These are phyloP conservation scores for Domatiomyces globalis DNA, from an alignment of 2,329 filamentous ascomycete species.

Conservation along the genomic window DNA sequence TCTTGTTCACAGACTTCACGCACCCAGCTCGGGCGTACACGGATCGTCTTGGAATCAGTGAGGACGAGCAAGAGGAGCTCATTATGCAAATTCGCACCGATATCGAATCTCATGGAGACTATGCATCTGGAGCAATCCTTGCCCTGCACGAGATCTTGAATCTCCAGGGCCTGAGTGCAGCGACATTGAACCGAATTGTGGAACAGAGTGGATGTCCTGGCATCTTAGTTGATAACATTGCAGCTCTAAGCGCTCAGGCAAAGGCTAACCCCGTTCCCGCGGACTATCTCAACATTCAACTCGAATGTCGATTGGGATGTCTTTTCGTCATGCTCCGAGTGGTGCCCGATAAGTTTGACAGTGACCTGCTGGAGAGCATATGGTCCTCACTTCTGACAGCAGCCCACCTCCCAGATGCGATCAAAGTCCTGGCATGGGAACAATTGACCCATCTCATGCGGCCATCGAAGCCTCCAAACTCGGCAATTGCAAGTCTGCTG, in stretches of 20 bases:
- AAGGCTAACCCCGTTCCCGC: not conserved
- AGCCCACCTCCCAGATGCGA: constrained; percentile 42
- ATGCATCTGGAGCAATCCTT: constrained; percentile 9
- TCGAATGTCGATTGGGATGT: not conserved
- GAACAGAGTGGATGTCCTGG: not conserved
- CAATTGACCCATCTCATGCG: constrained; percentile 37
- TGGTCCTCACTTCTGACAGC: constrained; percentile 63
- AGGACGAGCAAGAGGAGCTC: constrained; percentile 1
- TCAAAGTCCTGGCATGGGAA: constrained; percentile 56
- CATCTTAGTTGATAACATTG: not conserved
- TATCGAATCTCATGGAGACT: constrained; percentile 1
- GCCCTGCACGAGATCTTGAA: not conserved
- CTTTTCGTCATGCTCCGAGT: constrained; percentile 21
- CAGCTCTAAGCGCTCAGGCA: not conserved
- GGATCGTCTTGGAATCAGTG: not conserved
- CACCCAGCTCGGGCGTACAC: not conserved
- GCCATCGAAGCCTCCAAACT: constrained; percentile 17
- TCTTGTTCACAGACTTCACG: not conserved
- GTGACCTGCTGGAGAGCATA: constrained; percentile 47
- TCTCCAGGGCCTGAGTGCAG: not conserved
- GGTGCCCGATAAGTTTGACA: constrained; percentile 47
- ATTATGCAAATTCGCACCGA: constrained; percentile 2
- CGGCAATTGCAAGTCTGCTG: constrained; percentile 32
- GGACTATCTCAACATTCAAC: not conserved
- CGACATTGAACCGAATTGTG: constrained; percentile 2